Evolutionary conservation across 306 rosid species (phyloP), one percentile per base, ranked within the genome.

Genomic region (Citrullus mucosospermus): DNA sequence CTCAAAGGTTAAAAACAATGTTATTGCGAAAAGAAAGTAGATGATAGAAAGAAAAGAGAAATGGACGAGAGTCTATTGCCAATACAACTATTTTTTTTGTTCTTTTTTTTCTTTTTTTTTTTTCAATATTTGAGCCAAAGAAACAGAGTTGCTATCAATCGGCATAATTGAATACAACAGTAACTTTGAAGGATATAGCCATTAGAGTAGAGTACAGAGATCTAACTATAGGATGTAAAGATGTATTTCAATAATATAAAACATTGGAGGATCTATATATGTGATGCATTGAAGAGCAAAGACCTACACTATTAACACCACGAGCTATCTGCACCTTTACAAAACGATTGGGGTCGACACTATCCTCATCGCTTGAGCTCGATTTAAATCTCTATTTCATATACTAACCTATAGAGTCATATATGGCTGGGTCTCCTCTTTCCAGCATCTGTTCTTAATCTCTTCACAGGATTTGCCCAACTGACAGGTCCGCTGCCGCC

Each of bases 381-480:
- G 30, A 73, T 30, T 46, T 53, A 28, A 73, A 30, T 53, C 78
- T 50, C 62, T 25, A 30, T 73, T 72, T 73, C 62, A 73, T 73
- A 28, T 51, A 78, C 73, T 84, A 84, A 78, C 59, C 75, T 41
- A 56, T 6, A 78, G 77, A 82, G 79, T 88, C 87, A 92, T 78
- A 82, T 82, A 85, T 92, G 98, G 87, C 89, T 92, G 4, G 97
- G 97, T 81, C 97, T 89, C 87, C 98, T 91, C 90, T 95, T 95
- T 80, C 97, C 97, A 13, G 90, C 84, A 89, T 90, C 97, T 11
- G 98, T 88, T 81, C 98, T 92, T 7, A 83, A 76, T 68, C 97
- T 87, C 89, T 95, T 95, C 39, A 91, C 97, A 0, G 97, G 96
- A 41, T 89, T 95, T 41, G 97, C 96, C 98, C 98, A 95, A 43